Conservation (phyloP, 2,329 filamentous ascomycete species). For the Pseudogymnoascus sp. region DNA sequence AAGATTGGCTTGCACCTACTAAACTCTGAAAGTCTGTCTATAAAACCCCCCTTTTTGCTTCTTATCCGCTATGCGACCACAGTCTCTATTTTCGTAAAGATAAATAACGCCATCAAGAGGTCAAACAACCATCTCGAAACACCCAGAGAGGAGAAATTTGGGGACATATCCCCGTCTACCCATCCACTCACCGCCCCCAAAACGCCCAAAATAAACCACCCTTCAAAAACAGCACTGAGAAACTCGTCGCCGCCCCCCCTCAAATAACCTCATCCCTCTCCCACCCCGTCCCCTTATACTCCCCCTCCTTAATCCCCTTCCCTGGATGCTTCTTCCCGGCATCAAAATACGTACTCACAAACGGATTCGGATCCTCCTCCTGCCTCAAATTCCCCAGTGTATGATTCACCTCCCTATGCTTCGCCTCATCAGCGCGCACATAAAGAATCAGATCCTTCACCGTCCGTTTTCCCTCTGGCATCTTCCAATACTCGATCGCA, state of each 20-base stretch:
- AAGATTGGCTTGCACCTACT: background rate
- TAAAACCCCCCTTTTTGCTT: background rate
- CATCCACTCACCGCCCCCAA: background rate
- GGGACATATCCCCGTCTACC: background rate
- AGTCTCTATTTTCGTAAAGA: background rate
- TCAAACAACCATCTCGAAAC: background rate
- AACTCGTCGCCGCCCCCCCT: background rate
- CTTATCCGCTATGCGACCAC: background rate
- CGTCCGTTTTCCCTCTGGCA: constrained; percentile 73
- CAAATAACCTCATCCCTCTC: constrained; percentile 75
- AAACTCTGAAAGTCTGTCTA: background rate
- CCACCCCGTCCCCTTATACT: constrained; percentile 65
- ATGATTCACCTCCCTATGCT: constrained; percentile 92
- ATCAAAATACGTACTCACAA: constrained; percentile 75
- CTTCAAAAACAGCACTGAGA: background rate
- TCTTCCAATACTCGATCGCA: constrained; percentile 86
- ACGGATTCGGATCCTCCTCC: constrained; percentile 84
- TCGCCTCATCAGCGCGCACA: constrained; percentile 81
- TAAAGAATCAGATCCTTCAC: constrained; percentile 87
- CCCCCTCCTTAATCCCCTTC: constrained; percentile 52
- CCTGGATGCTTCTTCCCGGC: constrained; percentile 58
- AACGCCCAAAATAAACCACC: background rate
- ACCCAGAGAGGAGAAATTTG: background rate
- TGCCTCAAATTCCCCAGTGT: constrained; percentile 85
- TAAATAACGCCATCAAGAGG: background rate